These are phyloP conservation scores for Hymenoscyphus occultus DNA, from an alignment of 2,329 filamentous ascomycete species.

Conservation along the genomic window DNA sequence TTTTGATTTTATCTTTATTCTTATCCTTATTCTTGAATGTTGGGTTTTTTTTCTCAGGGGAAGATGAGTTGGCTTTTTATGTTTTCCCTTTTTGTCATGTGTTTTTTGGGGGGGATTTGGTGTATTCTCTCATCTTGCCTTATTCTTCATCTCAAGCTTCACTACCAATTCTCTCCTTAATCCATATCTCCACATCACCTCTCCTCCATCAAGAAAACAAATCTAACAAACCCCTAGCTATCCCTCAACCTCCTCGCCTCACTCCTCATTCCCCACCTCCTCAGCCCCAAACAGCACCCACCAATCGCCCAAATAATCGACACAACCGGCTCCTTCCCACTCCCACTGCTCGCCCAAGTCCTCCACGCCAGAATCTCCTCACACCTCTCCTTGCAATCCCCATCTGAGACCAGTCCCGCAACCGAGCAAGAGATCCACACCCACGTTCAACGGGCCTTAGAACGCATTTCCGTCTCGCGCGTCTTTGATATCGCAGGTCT, in stretches of 20 bases:
- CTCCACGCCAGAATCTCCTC: conserved; percentile 24
- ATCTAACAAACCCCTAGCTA: conserved; percentile 20
- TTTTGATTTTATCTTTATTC: conserved; percentile 8
- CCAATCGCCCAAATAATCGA: conserved; percentile 32
- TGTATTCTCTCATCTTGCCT: too few species aligned
- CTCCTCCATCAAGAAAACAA: background rate
- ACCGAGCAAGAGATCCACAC: background rate
- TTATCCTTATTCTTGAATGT: background rate
- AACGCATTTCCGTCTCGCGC: conserved; percentile 51
- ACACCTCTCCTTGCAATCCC: background rate
- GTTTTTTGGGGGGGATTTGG: too few species aligned
- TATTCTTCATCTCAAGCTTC: background rate
- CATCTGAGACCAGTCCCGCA: conserved; percentile 13
- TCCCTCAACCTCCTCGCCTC: conserved; percentile 31
- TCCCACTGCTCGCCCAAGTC: conserved; percentile 30
- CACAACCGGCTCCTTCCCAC: conserved; percentile 32
- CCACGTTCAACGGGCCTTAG: conserved; percentile 37
- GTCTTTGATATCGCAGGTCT: conserved; percentile 59
- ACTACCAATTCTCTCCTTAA: background rate
- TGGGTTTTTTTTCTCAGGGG: too few species aligned
- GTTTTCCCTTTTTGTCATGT: too few species aligned
- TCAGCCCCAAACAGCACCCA: background rate
- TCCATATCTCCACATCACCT: background rate
- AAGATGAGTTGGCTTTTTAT: too few species aligned
- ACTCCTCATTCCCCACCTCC: conserved; percentile 20